phyloP scores from a whole-genome alignment of 768 basidiomycete species.

The Megacollybia marginata region DNA sequence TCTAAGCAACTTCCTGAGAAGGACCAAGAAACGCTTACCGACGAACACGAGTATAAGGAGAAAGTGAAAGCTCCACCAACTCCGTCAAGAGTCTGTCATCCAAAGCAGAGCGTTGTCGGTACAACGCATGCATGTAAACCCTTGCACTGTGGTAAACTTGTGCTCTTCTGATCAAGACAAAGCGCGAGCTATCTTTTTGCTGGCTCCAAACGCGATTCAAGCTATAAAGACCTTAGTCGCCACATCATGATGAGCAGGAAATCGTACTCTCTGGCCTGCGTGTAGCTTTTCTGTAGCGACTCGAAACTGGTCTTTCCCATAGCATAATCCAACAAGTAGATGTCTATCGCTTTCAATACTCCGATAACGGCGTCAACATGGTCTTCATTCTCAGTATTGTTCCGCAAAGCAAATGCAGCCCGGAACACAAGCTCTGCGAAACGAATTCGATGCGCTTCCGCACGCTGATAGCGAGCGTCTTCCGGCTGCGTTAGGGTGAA shows the following conservation, averaged over 20 bases:
- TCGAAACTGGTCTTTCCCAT: conserved; percentile 52
- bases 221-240: conserved; percentile 22
- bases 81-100: conserved; percentile 66
- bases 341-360: conserved; percentile 68
- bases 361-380: conserved; percentile 80
- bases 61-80: conserved; percentile 67
- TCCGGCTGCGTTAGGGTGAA: conserved; percentile 65
- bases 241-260: background rate
- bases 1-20: no score
- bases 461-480: conserved; percentile 69
- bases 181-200: conserved; percentile 71
- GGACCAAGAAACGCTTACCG: conserved; percentile 35
- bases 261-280: conserved; percentile 49
- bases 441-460: conserved; percentile 45
- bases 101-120: conserved; percentile 65
- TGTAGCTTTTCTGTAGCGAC: conserved; percentile 59
- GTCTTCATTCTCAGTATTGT: conserved; percentile 62
- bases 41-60: conserved; percentile 71
- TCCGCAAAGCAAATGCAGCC: conserved; percentile 59
- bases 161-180: conserved; percentile 71
- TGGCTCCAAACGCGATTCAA: conserved; percentile 59
- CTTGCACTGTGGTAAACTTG: conserved; percentile 73
- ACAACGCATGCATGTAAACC: conserved; percentile 69
- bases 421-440: conserved; percentile 63
- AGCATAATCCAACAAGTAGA: conserved; percentile 67